Evolutionary conservation across 163 green algal species (phyloP).

Genomic region (Chlorella variabilis): DNA sequence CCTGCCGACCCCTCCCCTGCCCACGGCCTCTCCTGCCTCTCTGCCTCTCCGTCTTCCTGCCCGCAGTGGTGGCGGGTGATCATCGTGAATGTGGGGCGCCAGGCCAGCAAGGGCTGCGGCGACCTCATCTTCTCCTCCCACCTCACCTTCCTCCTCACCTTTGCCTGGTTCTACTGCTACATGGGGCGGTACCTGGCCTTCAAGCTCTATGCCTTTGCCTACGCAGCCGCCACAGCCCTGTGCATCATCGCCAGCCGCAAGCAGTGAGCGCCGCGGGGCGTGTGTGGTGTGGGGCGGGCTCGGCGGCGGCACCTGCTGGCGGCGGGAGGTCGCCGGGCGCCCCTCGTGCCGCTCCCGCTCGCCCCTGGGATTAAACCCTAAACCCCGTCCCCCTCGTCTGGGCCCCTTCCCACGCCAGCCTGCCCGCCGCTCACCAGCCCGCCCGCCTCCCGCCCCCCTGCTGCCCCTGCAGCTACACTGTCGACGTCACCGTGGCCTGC

Average conservation of each 20-base stretch:
- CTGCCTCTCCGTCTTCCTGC: too few species aligned
- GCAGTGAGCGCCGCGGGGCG: slow-evolving; percentile 61
- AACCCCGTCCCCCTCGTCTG: too few species aligned
- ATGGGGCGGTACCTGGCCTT: slow-evolving; percentile 53
- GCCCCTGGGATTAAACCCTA: too few species aligned
- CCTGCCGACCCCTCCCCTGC: too few species aligned
- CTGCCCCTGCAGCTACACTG: slow-evolving; percentile 68
- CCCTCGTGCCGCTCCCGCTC: too few species aligned
- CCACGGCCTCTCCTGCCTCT: too few species aligned
- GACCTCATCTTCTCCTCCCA: slow-evolving; percentile 97
- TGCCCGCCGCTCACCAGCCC: background rate
- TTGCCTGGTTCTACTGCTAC: slow-evolving; percentile 63
- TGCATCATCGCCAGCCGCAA: slow-evolving; percentile 91
- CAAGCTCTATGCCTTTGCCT: slow-evolving; percentile 70
- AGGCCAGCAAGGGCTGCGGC: slow-evolving; percentile 84
- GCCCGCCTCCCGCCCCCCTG: background rate
- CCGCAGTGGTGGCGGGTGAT: slow-evolving; percentile 77
- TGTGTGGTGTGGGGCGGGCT: too few species aligned
- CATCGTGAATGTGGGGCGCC: slow-evolving; percentile 70
- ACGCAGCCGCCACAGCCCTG: slow-evolving; percentile 63
- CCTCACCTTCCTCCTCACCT: slow-evolving; percentile 89
- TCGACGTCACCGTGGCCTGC: slow-evolving; percentile 35
- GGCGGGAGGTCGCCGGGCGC: too few species aligned
- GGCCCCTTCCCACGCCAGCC: too few species aligned
- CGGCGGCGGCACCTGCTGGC: too few species aligned